A percentile compares a stretch with the other conserved stretches of the same genome.
phyloP scores from a whole-genome alignment of 2,329 filamentous ascomycete species.

The Claviceps quebecensis region DNA sequence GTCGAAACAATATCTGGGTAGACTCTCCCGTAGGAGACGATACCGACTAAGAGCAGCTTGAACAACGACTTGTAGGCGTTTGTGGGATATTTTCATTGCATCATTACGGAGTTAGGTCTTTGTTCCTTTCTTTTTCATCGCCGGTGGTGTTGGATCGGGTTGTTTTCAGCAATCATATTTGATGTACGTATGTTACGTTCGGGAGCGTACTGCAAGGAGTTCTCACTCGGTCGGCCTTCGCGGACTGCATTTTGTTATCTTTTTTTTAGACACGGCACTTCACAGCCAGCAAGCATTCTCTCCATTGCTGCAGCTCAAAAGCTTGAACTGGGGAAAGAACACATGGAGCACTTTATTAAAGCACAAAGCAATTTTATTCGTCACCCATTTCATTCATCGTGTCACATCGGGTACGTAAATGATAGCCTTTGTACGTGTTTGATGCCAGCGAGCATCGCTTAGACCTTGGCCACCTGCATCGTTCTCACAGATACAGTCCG shows the following conservation, averaged over 20 bases:
- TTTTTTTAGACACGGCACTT: neutral
- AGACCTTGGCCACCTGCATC: neutral
- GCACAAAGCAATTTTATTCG: too few relatives aligned
- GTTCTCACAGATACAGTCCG: constrained; percentile 44
- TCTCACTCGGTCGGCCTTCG: constrained; percentile 5
- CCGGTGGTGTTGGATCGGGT: neutral
- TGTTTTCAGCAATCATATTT: neutral
- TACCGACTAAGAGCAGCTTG: constrained; percentile 14
- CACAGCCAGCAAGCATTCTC: neutral
- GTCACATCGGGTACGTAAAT: too few relatives aligned
- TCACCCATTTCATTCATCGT: too few relatives aligned
- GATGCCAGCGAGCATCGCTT: constrained; percentile 2
- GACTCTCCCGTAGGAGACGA: constrained; percentile 26
- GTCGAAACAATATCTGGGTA: constrained; percentile 13
- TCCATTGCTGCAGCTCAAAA: neutral
- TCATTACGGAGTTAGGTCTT: neutral
- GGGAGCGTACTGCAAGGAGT: constrained; percentile 4
- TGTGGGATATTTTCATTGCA: neutral
- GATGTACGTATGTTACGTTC: constrained; percentile 7
- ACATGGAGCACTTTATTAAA: neutral
- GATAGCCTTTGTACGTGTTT: neutral
- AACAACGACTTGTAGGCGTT: neutral
- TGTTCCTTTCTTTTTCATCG: neutral
- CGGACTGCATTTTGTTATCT: neutral
- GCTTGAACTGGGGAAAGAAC: neutral